phyloP scores from a whole-genome alignment of 768 basidiomycete species.

The Mycena chlorophos region DNA sequence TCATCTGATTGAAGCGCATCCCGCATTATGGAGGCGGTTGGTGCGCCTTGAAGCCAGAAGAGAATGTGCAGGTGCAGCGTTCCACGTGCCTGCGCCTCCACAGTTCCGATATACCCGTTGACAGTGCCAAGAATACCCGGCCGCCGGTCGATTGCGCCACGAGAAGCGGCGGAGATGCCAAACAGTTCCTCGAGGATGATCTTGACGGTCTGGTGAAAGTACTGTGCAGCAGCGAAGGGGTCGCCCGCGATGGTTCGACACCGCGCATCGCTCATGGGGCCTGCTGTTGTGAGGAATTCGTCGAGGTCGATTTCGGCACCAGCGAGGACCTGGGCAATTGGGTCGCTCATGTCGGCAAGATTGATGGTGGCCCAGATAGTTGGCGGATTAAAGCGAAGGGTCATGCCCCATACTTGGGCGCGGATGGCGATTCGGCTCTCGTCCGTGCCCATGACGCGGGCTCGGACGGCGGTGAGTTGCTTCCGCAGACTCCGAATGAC shows the following conservation, averaged over 20 bases:
- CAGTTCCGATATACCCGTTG: constrained; percentile 34
- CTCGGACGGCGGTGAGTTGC: constrained; percentile 28
- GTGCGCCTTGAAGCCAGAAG: constrained; percentile 36
- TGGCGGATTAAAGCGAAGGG: constrained; percentile 30
- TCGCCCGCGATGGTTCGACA: constrained; percentile 35
- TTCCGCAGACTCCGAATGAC: constrained; percentile 25
- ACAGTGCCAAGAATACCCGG: constrained; percentile 37
- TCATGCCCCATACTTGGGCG: constrained; percentile 39
- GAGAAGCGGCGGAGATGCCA: constrained; percentile 25
- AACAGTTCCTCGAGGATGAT: constrained; percentile 35
- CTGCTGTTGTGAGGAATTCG: constrained; percentile 26
- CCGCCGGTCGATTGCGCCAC: constrained; percentile 8
- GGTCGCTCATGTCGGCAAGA: constrained; percentile 41
- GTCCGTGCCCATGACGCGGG: constrained; percentile 34
- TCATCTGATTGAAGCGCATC: constrained; percentile 21
- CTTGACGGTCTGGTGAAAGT: constrained; percentile 38
- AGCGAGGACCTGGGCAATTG: constrained; percentile 44
- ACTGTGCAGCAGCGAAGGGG: constrained; percentile 45
- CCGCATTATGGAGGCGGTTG: constrained; percentile 24
- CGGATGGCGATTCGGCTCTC: constrained; percentile 28
- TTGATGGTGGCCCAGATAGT: constrained; percentile 47
- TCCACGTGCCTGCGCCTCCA: constrained; percentile 44
- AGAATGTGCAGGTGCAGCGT: constrained; percentile 43
- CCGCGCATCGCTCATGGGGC: constrained; percentile 25
- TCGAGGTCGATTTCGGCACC: constrained; percentile 47